Base-by-base conservation (phyloP, 2,329 filamentous ascomycete species). In the Colletotrichum higginsianum region DNA sequence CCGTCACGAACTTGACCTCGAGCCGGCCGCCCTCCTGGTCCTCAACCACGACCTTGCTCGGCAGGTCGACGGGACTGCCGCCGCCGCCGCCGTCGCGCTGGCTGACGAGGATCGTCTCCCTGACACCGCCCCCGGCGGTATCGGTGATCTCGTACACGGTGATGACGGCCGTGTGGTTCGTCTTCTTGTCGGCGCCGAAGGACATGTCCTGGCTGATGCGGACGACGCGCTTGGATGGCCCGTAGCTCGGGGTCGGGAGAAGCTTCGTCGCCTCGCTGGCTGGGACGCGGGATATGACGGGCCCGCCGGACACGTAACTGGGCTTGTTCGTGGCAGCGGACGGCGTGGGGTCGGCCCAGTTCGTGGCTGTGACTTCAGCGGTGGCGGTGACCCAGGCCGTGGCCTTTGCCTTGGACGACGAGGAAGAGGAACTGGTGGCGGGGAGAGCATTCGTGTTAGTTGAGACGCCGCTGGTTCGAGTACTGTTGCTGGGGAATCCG, bases 81-180 rank as follows among this genome's bases (percentile, higher is more conserved):
- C 74, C 11, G 75, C 71, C 1, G 78, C 79, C 12, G 78, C 78
- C 12, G 78, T 78, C 53, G 74, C 61, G 11, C 76, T 75, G 21
- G 76, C 76, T 16, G 75, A 77, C 8, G 68, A 55, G 21, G 65
- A 65, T 46, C 23, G 5, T 30, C 35, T 64, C 52, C 18, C 44
- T n/a, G 6, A 21, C 13, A 0, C 21, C 8, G 30, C 30, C 30
- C 26, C 1, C 26, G 26, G 26, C 26, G 30, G 30, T 2, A 35
- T 9, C n/a, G 12, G 53, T 13, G 18, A 52, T 15, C 16, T 68
- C 60, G 50, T 42, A 56, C 4, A 68, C 38, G 30, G 15, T 50
- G 26, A 64, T 21, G 40, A 52, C 26, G 30, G 66, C 66, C 9
- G 38, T 52, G 60, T 68, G 66, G 18, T 30, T 35, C 16, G 21